Evolutionary conservation across 2,329 filamentous ascomycete species (phyloP).

Genomic region (Phaeoacremonium minimum): DNA sequence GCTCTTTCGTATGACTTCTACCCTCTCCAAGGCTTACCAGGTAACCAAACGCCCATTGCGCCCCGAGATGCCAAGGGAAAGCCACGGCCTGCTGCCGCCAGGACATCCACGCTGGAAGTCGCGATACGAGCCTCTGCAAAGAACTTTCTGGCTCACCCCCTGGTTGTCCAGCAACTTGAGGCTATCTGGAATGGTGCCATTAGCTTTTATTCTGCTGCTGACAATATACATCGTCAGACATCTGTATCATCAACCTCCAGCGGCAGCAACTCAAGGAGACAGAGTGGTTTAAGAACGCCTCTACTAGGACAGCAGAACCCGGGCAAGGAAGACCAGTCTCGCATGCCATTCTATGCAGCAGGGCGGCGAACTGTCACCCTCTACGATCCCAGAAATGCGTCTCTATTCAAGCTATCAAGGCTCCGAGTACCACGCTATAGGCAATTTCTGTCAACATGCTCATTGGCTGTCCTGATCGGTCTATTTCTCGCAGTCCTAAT

Average conservation of each 20-base stretch:
- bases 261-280: slow-evolving; percentile 20
- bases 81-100: slow-evolving; percentile 55
- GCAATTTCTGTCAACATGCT: slow-evolving; percentile 84
- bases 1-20: slow-evolving; percentile 94
- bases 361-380: slow-evolving; percentile 74
- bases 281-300: slow-evolving; percentile 44
- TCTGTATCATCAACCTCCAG: slow-evolving; percentile 6
- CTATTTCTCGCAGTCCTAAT: slow-evolving; percentile 81
- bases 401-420: slow-evolving; percentile 84
- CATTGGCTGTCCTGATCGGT: slow-evolving; percentile 77
- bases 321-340: slow-evolving; percentile 20
- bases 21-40: slow-evolving; percentile 75
- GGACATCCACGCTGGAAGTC: slow-evolving; percentile 87
- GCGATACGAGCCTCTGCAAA: slow-evolving; percentile 92
- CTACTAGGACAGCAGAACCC: slow-evolving; percentile 38
- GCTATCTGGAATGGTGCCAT: slow-evolving; percentile 96
- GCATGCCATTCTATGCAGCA: slow-evolving; percentile 17
- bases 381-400: slow-evolving; percentile 88
- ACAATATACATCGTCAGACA: slow-evolving; percentile 68
- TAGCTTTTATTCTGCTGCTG: slow-evolving; percentile 86
- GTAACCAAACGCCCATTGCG: slow-evolving; percentile 31
- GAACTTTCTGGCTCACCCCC: slow-evolving; percentile 83
- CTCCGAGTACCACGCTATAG: slow-evolving; percentile 88
- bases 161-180: slow-evolving; percentile 92
- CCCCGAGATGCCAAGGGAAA: slow-evolving; percentile 35